phyloP scores from a whole-genome alignment of 179 eudicot genomes.

The Spinacia oleracea region DNA sequence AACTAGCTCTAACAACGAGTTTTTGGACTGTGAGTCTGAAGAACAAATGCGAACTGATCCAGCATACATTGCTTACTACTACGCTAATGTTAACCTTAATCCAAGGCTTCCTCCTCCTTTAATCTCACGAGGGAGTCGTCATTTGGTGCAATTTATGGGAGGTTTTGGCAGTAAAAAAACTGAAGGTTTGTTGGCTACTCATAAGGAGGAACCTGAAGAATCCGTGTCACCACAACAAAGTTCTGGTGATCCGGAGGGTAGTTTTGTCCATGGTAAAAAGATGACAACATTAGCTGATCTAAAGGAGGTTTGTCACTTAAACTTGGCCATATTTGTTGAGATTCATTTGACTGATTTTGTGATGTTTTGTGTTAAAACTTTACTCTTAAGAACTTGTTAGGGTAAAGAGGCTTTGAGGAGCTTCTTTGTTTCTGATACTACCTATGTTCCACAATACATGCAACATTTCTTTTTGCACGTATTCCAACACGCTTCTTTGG shows the following conservation, averaged over 20 bases:
- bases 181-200: constrained; percentile 48
- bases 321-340: constrained; percentile 1
- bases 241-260: constrained; percentile 31
- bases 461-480: no score
- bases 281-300: constrained; percentile 30
- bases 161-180: constrained; percentile 26
- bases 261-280: constrained; percentile 22
- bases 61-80: constrained; percentile 48
- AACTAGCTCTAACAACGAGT: constrained; percentile 27
- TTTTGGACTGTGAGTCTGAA: constrained; percentile 36
- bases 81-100: constrained; percentile 58
- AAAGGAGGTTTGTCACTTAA: constrained; percentile 41
- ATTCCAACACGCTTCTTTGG: no score
- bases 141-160: constrained; percentile 35
- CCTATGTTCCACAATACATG: no score
- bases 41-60: constrained; percentile 61
- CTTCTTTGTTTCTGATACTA: not conserved
- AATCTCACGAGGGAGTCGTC: constrained; percentile 48
- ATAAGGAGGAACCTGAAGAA: constrained; percentile 60
- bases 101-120: constrained; percentile 77
- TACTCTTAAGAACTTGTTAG: no score
- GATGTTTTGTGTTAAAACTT: no score
- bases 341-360: constrained; percentile 1
- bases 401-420: no score
- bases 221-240: constrained; percentile 31